Conservation (phyloP, 495 filamentous ascomycete species). For the Articulospora tetracladia region DNA sequence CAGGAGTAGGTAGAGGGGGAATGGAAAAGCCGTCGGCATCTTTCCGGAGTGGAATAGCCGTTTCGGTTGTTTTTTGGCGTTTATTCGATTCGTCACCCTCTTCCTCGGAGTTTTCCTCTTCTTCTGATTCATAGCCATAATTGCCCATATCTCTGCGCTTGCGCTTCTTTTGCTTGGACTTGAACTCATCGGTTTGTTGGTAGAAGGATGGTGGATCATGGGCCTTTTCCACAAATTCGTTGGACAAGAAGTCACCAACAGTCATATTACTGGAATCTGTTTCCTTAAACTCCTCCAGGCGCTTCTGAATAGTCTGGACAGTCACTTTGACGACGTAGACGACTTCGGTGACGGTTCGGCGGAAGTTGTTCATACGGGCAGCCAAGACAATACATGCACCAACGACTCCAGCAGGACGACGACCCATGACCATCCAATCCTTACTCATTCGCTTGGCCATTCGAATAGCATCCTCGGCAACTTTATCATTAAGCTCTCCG, state of each 20-base stretch:
- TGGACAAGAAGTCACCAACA: slow-evolving; percentile 79
- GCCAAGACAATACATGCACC: slow-evolving; percentile 93
- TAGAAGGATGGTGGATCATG: slow-evolving; percentile 84
- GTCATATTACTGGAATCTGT: slow-evolving; percentile 77
- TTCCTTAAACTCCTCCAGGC: slow-evolving; percentile 82
- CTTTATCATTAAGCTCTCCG: slow-evolving; percentile 65
- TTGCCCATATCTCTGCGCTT: slow-evolving; percentile 35
- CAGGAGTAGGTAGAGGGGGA: slow-evolving; percentile 35
- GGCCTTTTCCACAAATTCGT: slow-evolving; percentile 43
- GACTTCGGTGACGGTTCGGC: slow-evolving; percentile 84
- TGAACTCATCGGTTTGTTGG: slow-evolving; percentile 49
- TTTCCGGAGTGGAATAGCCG: slow-evolving; percentile 26
- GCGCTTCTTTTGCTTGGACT: slow-evolving; percentile 45
- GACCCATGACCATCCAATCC: slow-evolving; percentile 94
- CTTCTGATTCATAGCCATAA: slow-evolving; percentile 15
- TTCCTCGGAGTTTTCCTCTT: slow-evolving; percentile 6
- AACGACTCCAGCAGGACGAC: slow-evolving; percentile 89
- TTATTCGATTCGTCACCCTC: slow-evolving; percentile 16
- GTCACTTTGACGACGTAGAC: slow-evolving; percentile 96
- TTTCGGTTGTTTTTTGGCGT: slow-evolving; percentile 10
- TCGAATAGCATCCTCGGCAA: slow-evolving; percentile 79
- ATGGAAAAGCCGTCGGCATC: slow-evolving; percentile 55
- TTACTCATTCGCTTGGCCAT: slow-evolving; percentile 89
- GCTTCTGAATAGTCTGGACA: slow-evolving; percentile 82
- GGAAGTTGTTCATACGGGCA: slow-evolving; percentile 95